Percentiles rank a stretch among this genome's conserved stretches.
Evolutionary conservation across 306 rosid genomes (phyloP).

Genomic region (Lupinus albus): DNA sequence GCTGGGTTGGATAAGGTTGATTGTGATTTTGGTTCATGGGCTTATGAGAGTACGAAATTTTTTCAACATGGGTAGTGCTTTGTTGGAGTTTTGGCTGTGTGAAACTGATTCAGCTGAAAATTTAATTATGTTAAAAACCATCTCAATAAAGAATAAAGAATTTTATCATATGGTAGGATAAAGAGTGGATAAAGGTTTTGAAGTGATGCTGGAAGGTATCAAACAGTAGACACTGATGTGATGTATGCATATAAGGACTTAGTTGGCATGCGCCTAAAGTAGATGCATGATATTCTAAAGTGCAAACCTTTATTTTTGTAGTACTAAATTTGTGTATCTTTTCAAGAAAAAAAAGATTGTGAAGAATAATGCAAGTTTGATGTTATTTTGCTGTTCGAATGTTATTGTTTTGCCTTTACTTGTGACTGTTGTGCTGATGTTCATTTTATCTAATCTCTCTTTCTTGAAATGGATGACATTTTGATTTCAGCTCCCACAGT

Average conservation of each 20-base stretch:
- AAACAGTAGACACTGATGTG: constrained; percentile 17
- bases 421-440: constrained; percentile 25
- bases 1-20: no score
- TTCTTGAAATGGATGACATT: constrained; percentile 35
- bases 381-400: neutral
- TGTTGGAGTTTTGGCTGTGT: neutral
- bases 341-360: neutral
- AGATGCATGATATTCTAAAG: constrained; percentile 7
- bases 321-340: constrained; percentile 15
- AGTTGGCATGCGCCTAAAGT: constrained; percentile 17
- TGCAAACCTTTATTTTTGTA: constrained; percentile 1
- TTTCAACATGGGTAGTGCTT: constrained; percentile 19
- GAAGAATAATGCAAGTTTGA: constrained; percentile 31
- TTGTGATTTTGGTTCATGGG: constrained; percentile 25
- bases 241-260: neutral
- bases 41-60: constrained; percentile 1
- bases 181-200: constrained; percentile 14
- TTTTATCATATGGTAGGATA: neutral
- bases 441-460: constrained; percentile 19
- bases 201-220: no score
- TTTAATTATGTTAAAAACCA: constrained; percentile 3
- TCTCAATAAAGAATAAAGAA: no score
- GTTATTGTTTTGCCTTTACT: constrained; percentile 26
- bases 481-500: constrained; percentile 76
- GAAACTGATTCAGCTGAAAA: constrained; percentile 15